Percentiles rank a stretch among this genome's conserved stretches.
phyloP scores from a whole-genome alignment of 2,329 filamentous ascomycete genomes.

The Myriosclerotinia curreyana region DNA sequence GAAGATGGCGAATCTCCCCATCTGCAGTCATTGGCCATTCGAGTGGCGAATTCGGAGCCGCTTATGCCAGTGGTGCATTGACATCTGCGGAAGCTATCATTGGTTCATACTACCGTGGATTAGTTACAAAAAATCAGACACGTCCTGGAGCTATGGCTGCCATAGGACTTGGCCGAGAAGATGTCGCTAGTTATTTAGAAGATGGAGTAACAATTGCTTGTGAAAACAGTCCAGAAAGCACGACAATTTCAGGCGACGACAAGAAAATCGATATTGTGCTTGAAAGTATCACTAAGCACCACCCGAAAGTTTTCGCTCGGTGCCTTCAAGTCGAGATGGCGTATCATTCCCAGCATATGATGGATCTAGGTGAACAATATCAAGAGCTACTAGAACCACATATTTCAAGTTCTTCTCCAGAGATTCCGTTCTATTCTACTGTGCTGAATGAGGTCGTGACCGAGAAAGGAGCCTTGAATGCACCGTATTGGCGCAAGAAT shows the following conservation, averaged over 20 bases:
- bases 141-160: conserved; percentile 1
- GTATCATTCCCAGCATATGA: conserved; percentile 42
- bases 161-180: background rate
- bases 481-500: conserved; percentile 4
- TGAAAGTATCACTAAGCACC: background rate
- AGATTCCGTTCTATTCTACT: conserved; percentile 4
- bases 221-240: background rate
- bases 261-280: conserved; percentile 1
- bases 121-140: background rate
- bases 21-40: conserved; percentile 45
- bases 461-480: background rate
- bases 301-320: conserved; percentile 36
- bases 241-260: conserved; percentile 6
- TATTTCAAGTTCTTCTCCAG: background rate
- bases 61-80: conserved; percentile 42
- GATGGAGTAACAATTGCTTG: background rate
- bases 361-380: background rate
- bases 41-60: conserved; percentile 45
- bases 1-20: conserved; percentile 43
- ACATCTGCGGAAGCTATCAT: conserved; percentile 39
- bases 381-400: background rate
- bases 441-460: background rate
- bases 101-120: conserved; percentile 45
- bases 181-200: background rate
- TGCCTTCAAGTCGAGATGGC: conserved; percentile 41